phyloP scores from a whole-genome alignment of 805 yeast species.

The Hanseniaspora guilliermondii region DNA sequence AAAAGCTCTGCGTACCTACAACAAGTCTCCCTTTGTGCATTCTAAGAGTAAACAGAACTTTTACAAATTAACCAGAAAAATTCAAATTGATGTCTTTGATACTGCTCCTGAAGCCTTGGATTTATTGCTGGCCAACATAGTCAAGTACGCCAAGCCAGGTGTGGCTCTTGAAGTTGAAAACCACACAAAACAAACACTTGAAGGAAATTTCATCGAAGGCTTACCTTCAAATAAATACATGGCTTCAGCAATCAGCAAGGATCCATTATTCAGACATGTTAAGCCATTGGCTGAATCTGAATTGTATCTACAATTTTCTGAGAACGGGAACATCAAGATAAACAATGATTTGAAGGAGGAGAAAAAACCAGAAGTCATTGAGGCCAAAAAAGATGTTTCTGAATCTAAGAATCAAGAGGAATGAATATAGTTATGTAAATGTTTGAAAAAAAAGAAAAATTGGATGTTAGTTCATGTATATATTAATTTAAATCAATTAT shows the following conservation, averaged over 20 bases:
- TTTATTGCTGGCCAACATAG: conserved; percentile 62
- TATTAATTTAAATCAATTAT: too few relatives aligned
- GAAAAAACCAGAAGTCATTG: not conserved
- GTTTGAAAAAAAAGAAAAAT: not conserved
- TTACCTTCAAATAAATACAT: conserved; percentile 8
- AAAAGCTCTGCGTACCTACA: conserved; percentile 85
- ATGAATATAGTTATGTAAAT: not conserved
- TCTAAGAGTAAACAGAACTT: conserved; percentile 92
- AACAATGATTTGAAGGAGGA: not conserved
- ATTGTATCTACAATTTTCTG: not conserved
- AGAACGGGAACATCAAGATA: not conserved
- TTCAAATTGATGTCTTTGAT: conserved; percentile 67
- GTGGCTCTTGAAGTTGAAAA: conserved; percentile 72
- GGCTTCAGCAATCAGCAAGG: conserved; percentile 1
- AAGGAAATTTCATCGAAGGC: conserved; percentile 20
- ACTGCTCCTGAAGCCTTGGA: conserved; percentile 76
- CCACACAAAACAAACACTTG: conserved; percentile 40
- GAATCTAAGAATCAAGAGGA: not conserved
- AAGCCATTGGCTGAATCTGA: conserved; percentile 8
- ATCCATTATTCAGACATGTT: conserved; percentile 3
- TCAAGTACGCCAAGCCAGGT: conserved; percentile 65
- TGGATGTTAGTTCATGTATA: too few relatives aligned
- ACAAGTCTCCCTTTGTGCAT: conserved; percentile 82
- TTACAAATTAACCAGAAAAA: conserved; percentile 71
- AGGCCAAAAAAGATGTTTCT: not conserved